These are phyloP conservation scores for Cyberlindnera americana DNA, from an alignment of 805 yeast species.

Conservation along the genomic window DNA sequence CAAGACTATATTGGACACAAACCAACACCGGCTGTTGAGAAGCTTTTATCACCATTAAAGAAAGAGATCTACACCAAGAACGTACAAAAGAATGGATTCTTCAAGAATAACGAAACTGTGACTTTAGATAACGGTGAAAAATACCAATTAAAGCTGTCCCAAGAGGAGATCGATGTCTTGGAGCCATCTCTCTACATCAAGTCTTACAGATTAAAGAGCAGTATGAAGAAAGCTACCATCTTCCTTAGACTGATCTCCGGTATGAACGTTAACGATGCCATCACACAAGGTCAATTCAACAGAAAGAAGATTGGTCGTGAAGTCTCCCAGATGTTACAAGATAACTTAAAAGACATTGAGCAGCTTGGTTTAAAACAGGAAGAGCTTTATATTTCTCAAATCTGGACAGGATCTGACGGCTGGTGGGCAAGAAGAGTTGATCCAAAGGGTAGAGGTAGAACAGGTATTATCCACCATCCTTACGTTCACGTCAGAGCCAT, in stretches of 20 bases:
- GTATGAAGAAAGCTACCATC: conserved; percentile 81
- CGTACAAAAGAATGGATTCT: conserved; percentile 59
- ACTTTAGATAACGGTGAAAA: conserved; percentile 38
- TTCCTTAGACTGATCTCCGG: conserved; percentile 75
- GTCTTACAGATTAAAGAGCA: conserved; percentile 80
- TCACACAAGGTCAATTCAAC: conserved; percentile 88
- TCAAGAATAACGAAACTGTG: conserved; percentile 56
- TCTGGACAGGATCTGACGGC: conserved; percentile 94
- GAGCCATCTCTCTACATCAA: conserved; percentile 86
- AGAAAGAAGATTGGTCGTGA: conserved; percentile 77
- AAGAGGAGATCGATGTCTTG: conserved; percentile 67
- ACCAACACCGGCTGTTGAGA: conserved; percentile 53
- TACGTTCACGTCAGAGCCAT: conserved; percentile 79
- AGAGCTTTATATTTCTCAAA: conserved; percentile 66
- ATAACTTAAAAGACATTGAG: conserved; percentile 68
- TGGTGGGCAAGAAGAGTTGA: conserved; percentile 66
- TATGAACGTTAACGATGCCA: conserved; percentile 69
- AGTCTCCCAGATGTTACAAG: conserved; percentile 67
- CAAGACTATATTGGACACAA: conserved; percentile 48
- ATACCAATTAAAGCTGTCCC: conserved; percentile 55
- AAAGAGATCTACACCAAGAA: conserved; percentile 57
- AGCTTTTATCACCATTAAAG: conserved; percentile 67
- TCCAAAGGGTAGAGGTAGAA: conserved; percentile 86
- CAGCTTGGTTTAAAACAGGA: conserved; percentile 43
- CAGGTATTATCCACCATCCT: conserved; percentile 72